phyloP scores from a whole-genome alignment of 73 alveolate species.

The Symbiodinium natans region DNA sequence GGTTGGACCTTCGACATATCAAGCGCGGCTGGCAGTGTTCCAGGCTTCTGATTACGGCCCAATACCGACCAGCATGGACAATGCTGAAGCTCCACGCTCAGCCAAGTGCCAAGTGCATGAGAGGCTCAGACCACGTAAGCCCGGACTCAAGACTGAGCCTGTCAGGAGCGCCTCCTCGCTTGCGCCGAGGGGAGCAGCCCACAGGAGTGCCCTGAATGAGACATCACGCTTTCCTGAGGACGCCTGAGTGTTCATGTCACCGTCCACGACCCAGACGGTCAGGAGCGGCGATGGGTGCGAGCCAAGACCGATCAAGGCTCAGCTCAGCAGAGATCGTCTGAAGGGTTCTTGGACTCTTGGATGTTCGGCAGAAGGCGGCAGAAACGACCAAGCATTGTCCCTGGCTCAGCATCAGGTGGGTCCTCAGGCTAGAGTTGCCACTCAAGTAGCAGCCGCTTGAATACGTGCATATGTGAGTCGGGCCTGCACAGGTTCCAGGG shows the following conservation, averaged over 20 bases:
- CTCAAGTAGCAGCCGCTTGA: too few relatives aligned
- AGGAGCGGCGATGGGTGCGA: constrained; percentile 19
- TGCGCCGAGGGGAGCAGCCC: not conserved
- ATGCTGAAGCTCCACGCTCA: not conserved
- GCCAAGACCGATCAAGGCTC: not conserved
- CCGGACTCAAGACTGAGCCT: too few relatives aligned
- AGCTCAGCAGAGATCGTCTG: not conserved
- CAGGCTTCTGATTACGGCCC: constrained; percentile 1
- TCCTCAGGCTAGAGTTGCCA: too few relatives aligned
- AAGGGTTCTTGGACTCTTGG: not conserved
- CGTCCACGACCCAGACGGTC: not conserved
- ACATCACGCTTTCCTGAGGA: too few relatives aligned
- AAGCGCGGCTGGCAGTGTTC: not conserved
- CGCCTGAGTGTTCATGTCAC: too few relatives aligned
- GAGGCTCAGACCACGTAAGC: too few relatives aligned
- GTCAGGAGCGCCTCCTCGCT: not conserved
- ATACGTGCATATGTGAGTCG: too few relatives aligned
- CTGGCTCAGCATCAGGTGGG: too few relatives aligned
- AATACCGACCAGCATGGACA: not conserved
- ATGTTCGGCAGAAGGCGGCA: not conserved
- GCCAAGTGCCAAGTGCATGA: not conserved
- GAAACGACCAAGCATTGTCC: not conserved
- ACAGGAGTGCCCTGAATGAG: too few relatives aligned
- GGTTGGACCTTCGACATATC: too few relatives aligned
- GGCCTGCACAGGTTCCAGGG: too few relatives aligned